Conservation (phyloP, 495 filamentous ascomycete genomes). For the Podospora appendiculata region DNA sequence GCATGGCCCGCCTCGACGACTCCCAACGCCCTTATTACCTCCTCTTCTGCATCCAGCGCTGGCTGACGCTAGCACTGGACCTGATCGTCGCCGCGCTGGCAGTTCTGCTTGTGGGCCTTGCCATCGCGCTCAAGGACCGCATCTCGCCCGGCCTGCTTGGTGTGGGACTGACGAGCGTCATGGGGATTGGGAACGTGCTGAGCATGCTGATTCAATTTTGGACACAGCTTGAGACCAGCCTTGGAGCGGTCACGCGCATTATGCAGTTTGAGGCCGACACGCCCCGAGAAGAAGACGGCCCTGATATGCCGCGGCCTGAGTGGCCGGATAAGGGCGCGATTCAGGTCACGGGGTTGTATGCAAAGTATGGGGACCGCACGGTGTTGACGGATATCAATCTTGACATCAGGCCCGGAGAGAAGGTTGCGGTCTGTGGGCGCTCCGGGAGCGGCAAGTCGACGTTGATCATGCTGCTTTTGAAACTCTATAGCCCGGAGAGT, state of each 20-base stretch:
- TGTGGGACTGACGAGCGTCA: slow-evolving; percentile 31
- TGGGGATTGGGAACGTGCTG: slow-evolving; percentile 24
- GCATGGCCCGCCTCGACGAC: slow-evolving; percentile 42
- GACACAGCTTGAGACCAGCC: slow-evolving; percentile 34
- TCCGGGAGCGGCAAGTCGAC: slow-evolving; percentile 66
- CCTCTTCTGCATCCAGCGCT: slow-evolving; percentile 39
- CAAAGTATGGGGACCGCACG: slow-evolving; percentile 23
- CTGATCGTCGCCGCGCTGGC: slow-evolving; percentile 34
- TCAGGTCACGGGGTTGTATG: slow-evolving; percentile 33
- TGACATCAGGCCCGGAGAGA: slow-evolving; percentile 5
- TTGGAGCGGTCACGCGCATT: slow-evolving; percentile 45
- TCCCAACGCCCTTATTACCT: slow-evolving; percentile 39
- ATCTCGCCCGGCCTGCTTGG: slow-evolving; percentile 29
- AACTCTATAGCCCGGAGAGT: slow-evolving; percentile 71
- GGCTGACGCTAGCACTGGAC: slow-evolving; percentile 42
- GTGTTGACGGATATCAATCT: slow-evolving; percentile 18
- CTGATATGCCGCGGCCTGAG: slow-evolving; percentile 37
- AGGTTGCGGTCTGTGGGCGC: slow-evolving; percentile 14
- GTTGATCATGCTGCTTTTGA: slow-evolving; percentile 77
- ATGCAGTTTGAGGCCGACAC: slow-evolving; percentile 46
- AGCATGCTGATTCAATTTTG: slow-evolving; percentile 28
- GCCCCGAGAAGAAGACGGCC: slow-evolving; percentile 37
- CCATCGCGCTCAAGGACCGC: slow-evolving; percentile 25
- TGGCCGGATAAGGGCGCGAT: slow-evolving; percentile 41
- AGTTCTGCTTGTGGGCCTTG: slow-evolving; percentile 28